These are phyloP conservation scores for Acrodontium crateriforme DNA, from an alignment of 2,329 filamentous ascomycete genomes.

Conservation along the genomic window DNA sequence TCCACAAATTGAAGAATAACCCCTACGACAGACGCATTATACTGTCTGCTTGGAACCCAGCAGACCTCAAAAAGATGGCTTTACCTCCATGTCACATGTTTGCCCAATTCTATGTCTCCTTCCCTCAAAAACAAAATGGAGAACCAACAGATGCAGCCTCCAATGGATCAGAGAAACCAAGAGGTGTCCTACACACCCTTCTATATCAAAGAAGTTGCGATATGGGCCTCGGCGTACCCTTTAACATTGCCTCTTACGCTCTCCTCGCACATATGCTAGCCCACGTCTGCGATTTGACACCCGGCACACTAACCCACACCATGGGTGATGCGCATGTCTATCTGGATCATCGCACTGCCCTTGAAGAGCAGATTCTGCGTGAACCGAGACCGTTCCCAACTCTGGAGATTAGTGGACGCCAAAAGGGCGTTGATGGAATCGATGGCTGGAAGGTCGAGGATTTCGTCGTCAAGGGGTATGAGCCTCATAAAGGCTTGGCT, in stretches of 20 bases:
- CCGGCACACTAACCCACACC: slow-evolving; percentile 79
- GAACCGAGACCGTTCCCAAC: slow-evolving; percentile 72
- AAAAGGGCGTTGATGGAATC: no score
- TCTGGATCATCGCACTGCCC: slow-evolving; percentile 76
- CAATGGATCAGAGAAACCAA: no score
- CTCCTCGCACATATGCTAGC: slow-evolving; percentile 92
- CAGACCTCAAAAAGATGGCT: slow-evolving; percentile 75
- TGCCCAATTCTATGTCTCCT: slow-evolving; percentile 87
- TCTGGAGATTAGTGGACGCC: slow-evolving; percentile 55
- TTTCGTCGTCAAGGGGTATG: slow-evolving; percentile 75
- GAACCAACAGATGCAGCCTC: no score
- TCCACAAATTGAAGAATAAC: slow-evolving; percentile 67
- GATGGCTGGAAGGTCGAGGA: slow-evolving; percentile 86
- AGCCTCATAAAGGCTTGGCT: slow-evolving; percentile 78
- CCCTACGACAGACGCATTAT: slow-evolving; percentile 88
- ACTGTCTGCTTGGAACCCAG: slow-evolving; percentile 85
- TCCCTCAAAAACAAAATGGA: slow-evolving; percentile 34
- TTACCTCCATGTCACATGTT: slow-evolving; percentile 96
- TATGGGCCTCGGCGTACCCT: slow-evolving; percentile 93
- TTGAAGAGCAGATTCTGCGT: slow-evolving; percentile 65
- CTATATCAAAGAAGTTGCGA: slow-evolving; percentile 92
- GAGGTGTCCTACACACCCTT: slow-evolving; percentile 69
- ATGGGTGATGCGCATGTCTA: slow-evolving; percentile 99
- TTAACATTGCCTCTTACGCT: slow-evolving; percentile 94
- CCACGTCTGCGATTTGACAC: slow-evolving; percentile 68